Evolutionary conservation across 1,284 basidiomycete genomes (phyloP), one percentile per base, ranked within the genome.

Genomic region (Trichosporon sp.): DNA sequence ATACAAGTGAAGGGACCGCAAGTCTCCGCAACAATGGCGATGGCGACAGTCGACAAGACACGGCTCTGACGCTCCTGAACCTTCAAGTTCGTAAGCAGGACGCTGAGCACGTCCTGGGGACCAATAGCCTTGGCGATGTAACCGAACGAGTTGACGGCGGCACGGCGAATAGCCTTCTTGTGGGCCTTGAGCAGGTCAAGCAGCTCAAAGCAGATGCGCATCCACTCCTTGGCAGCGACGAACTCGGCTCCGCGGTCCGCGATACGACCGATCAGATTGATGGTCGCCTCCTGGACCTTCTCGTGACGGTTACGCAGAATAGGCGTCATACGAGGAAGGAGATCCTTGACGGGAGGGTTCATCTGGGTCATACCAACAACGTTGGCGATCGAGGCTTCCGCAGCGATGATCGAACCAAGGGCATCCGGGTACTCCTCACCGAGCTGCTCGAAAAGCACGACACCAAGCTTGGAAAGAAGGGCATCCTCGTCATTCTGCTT

Each of bases 301-400:
- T 99, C 97, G 83, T 99, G 97, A 80, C 97, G 89, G 83, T 99
- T 99, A 75, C 96, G 91, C 70, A 99, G 86, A 85, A 99, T 99
- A 2, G 97, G 97, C 1, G 96, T 99, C 96, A 99, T 98, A 71
- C 97, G 93, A 23, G 97, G 97, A 47, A 99, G 82, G 67, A 99
- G 89, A 86, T 99, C 97, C 84, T 99, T 99, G 63, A 99, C 95
- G 0, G 95, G 97, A 21, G 97, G 97, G 82, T 97, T 98, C 97
- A 99, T 99, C 83, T 98, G 94, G 12, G 96, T 98, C 97, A 99
- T 99, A 85, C 97, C 97, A 71, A 99, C 95, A 35, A 99, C 97
- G 78, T 99, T 99, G 74, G 97, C 97, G 78, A 99, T 99, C 62
- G 96, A 95, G 73, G 93, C 95, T 81, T 97, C 94, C 62, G 97